phyloP scores from a whole-genome alignment of 306 rosid species.

The Acmispon strigosus region DNA sequence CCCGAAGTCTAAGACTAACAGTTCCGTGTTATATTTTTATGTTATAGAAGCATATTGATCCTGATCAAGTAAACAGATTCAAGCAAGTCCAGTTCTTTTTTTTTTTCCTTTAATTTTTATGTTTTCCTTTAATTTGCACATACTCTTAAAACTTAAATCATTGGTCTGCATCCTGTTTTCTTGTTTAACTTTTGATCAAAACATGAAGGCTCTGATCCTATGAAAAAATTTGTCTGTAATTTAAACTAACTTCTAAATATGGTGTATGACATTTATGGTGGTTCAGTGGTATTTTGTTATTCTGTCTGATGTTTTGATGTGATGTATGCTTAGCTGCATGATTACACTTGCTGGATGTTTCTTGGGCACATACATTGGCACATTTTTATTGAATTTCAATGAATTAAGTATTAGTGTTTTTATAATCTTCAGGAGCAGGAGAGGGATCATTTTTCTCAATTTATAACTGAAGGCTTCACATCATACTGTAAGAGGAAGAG shows the following conservation, averaged over 20 bases:
- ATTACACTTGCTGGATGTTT: background rate
- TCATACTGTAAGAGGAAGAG: constrained; percentile 95
- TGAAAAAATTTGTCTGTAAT: background rate
- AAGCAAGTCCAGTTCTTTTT: background rate
- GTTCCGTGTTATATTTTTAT: background rate
- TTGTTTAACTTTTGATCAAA: background rate
- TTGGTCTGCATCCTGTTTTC: background rate
- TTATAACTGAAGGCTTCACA: constrained; percentile 81
- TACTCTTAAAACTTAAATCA: background rate
- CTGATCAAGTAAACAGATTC: background rate
- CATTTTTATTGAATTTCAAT: background rate
- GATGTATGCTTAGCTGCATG: background rate
- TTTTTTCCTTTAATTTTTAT: background rate
- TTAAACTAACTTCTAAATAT: background rate
- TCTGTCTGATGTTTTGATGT: background rate
- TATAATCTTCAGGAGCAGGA: constrained; percentile 62
- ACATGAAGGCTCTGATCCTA: background rate
- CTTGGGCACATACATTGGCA: background rate
- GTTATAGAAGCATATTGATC: background rate
- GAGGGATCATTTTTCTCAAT: constrained; percentile 84
- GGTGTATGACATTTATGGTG: background rate
- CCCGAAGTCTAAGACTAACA: background rate
- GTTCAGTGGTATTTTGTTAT: background rate
- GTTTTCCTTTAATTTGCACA: background rate
- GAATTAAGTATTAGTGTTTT: background rate